A percentile compares a stretch with the other conserved stretches of the same genome.
Conservation (phyloP, 768 basidiomycete genomes). For the Tylopilus sp. region DNA sequence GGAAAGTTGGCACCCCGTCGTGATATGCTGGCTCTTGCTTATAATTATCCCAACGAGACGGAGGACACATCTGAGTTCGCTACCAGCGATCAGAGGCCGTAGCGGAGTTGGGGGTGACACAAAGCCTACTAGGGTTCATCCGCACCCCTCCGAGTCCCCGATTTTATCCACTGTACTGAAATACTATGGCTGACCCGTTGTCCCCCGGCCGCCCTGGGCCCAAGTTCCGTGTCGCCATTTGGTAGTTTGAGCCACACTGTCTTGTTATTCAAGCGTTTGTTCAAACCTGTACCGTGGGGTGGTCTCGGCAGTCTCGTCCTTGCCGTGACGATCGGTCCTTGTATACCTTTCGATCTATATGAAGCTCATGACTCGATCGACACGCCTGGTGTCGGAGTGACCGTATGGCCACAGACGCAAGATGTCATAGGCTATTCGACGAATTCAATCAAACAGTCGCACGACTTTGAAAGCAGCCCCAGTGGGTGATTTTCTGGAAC, state of each 20-base stretch:
- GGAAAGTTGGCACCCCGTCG: too few species aligned
- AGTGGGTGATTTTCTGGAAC: constrained; percentile 8
- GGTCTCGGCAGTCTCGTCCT: constrained; percentile 45
- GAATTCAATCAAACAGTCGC: constrained; percentile 24
- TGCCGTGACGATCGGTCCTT: constrained; percentile 34
- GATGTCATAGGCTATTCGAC: constrained; percentile 41
- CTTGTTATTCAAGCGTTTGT: background rate
- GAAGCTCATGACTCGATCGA: constrained; percentile 42
- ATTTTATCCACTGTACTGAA: background rate
- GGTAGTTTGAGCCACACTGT: constrained; percentile 9
- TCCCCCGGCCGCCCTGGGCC: background rate
- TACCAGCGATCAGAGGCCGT: too few species aligned
- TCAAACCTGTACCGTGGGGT: constrained; percentile 26
- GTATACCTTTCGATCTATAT: constrained; percentile 41
- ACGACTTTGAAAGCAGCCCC: constrained; percentile 5
- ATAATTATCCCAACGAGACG: too few species aligned
- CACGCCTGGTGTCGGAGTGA: constrained; percentile 40
- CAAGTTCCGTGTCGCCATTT: constrained; percentile 24
- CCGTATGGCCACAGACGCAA: constrained; percentile 48
- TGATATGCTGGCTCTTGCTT: too few species aligned
- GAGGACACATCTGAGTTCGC: too few species aligned
- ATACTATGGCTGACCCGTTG: background rate
- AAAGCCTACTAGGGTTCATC: too few species aligned
- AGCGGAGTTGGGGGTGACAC: too few species aligned
- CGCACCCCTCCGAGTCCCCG: too few species aligned